Evolutionary conservation across 2,329 filamentous ascomycete species (phyloP), one percentile per base, ranked within the genome.

Genomic region (Aphanocladium album): DNA sequence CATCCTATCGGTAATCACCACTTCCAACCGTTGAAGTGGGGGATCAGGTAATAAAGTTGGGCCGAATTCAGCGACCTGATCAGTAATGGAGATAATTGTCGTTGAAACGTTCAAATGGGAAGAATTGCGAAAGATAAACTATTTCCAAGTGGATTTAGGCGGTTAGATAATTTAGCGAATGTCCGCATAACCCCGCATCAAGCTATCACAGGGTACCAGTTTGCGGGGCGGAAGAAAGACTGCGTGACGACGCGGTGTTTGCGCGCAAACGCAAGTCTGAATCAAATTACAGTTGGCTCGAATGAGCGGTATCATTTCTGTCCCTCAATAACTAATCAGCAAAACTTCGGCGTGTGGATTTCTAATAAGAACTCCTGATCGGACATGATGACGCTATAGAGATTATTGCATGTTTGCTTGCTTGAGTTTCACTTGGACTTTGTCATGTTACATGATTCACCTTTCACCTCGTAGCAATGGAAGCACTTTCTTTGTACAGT

Each of bases 171-270:
- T 33, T 23, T 21, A 35, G 43, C 33, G 30, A 41, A 57, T 41
- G 53, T 35, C 53, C 54, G 54, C 45, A 57, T 57, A 57, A 47
- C 45, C 54, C 33, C 54, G 54, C 54, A 39, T 9, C 21, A 16
- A 39, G 9, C 16, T 6, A 17, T 11, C 0, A 9, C n/a, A 30
- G 30, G 5, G n/a, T n/a, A 46, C 6, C 21, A 23, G 43, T 46
- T 19, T 46, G 21, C 43, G 14, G 49, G 30, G 33, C 30, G 12
- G 39, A 16, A 33, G 16, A n/a, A n/a, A 30, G 3, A n/a, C n/a
- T 45, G 23, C 37, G 52, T 16, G 23, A 16, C 21, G 19, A 35
- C 27, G 53, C 53, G 25, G 39, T 17, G 14, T 56, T 56, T 56
- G 27, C 14, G 14, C 19, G 19, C n/a, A 12, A 35, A 35, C 7